Evolutionary conservation across 768 basidiomycete genomes (phyloP).

Genomic region (Kwoniella pini): DNA sequence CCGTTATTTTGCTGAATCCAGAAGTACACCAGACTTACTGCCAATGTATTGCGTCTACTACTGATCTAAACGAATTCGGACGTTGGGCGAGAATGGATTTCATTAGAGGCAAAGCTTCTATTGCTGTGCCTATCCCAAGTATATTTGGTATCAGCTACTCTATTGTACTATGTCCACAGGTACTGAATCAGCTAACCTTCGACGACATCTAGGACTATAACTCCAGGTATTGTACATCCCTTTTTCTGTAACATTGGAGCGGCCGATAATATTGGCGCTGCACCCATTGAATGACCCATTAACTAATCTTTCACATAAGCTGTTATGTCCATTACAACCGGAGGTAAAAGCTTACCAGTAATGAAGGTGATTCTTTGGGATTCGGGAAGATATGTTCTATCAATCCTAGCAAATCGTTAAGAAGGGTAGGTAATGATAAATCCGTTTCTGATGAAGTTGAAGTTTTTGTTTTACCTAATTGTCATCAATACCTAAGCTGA

Average conservation of each 20-base stretch:
- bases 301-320: slow-evolving; percentile 56
- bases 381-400: slow-evolving; percentile 71
- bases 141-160: not conserved
- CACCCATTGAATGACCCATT: slow-evolving; percentile 96
- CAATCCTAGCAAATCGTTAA: slow-evolving; percentile 71
- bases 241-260: slow-evolving; percentile 67
- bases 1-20: no score
- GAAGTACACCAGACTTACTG: slow-evolving; percentile 65
- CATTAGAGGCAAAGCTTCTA: slow-evolving; percentile 94
- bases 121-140: slow-evolving; percentile 67
- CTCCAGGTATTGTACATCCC: slow-evolving; percentile 68
- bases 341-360: slow-evolving; percentile 64
- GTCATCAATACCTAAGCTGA: no score
- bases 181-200: slow-evolving; percentile 59
- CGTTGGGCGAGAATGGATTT: slow-evolving; percentile 78
- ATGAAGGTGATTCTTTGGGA: slow-evolving; percentile 64
- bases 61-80: slow-evolving; percentile 78
- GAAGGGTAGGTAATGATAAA: slow-evolving; percentile 71
- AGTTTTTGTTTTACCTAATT: slow-evolving; percentile 66
- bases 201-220: slow-evolving; percentile 85
- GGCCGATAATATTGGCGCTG: slow-evolving; percentile 76
- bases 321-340: not conserved
- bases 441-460: slow-evolving; percentile 57
- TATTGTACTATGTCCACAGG: no score
- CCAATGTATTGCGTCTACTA: slow-evolving; percentile 90